Evolutionary conservation across 805 yeast species (phyloP).

Genomic region (Monosporozyma aerobia): DNA sequence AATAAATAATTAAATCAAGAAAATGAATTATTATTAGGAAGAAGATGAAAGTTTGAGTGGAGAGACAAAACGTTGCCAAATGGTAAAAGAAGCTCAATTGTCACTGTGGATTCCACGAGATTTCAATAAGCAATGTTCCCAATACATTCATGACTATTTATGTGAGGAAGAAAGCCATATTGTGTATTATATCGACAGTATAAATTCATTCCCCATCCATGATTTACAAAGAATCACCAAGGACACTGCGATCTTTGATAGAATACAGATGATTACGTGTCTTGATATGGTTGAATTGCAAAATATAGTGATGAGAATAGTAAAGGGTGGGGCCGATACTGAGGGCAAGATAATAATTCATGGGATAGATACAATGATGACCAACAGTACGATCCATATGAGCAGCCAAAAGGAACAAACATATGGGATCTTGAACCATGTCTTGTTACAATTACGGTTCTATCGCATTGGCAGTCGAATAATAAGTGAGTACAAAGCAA

Average conservation of each 20-base stretch:
- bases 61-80: too few relatives aligned
- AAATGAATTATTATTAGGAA: too few relatives aligned
- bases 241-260: constrained; percentile 15
- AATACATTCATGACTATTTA: neutral
- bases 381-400: neutral
- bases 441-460: neutral
- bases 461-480: neutral
- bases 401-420: neutral
- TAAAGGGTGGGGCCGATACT: neutral
- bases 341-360: neutral
- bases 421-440: neutral
- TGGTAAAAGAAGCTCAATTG: neutral
- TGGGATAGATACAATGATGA: constrained; percentile 1
- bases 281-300: constrained; percentile 22
- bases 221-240: constrained; percentile 18
- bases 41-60: too few relatives aligned
- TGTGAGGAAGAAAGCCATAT: neutral
- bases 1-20: too few relatives aligned
- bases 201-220: constrained; percentile 23
- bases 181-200: constrained; percentile 26
- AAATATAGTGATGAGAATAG: constrained; percentile 8
- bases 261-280: constrained; percentile 20
- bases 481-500: neutral
- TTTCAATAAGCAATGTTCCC: neutral
- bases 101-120: neutral